Conservation (phyloP, 2,329 filamentous ascomycete genomes). For the Aphanocladium album region DNA sequence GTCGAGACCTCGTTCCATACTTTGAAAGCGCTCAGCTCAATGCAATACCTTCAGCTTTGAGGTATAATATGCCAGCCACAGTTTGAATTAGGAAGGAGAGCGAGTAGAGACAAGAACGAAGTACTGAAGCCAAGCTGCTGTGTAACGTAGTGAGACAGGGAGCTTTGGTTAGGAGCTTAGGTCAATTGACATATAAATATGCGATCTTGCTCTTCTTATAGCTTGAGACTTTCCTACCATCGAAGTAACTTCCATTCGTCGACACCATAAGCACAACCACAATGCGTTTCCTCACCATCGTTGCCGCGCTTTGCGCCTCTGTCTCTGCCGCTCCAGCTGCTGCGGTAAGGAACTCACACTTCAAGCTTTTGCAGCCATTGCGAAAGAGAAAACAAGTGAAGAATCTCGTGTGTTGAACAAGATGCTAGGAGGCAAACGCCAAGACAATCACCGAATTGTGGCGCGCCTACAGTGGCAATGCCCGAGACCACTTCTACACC, state of each 20-base stretch:
- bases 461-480: conserved; percentile 10
- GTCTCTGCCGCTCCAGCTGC: not conserved
- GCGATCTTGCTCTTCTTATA: not conserved
- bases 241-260: too few species aligned
- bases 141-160: not conserved
- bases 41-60: not conserved
- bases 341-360: not conserved
- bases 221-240: too few species aligned
- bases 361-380: not conserved
- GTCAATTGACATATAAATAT: not conserved
- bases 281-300: conserved; percentile 6
- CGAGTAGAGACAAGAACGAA: not conserved
- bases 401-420: not conserved
- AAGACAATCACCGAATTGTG: not conserved
- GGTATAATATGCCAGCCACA: not conserved
- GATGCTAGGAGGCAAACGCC: not conserved
- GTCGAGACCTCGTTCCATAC: not conserved
- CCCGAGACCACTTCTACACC: conserved; percentile 12
- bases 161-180: not conserved
- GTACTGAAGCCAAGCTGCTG: not conserved
- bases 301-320: not conserved
- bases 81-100: not conserved
- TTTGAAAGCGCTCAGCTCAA: not conserved
- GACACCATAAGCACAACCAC: not conserved
- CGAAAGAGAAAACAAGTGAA: not conserved